phyloP scores from a whole-genome alignment of 2,329 filamentous ascomycete species.

The Aschersonia sp. region DNA sequence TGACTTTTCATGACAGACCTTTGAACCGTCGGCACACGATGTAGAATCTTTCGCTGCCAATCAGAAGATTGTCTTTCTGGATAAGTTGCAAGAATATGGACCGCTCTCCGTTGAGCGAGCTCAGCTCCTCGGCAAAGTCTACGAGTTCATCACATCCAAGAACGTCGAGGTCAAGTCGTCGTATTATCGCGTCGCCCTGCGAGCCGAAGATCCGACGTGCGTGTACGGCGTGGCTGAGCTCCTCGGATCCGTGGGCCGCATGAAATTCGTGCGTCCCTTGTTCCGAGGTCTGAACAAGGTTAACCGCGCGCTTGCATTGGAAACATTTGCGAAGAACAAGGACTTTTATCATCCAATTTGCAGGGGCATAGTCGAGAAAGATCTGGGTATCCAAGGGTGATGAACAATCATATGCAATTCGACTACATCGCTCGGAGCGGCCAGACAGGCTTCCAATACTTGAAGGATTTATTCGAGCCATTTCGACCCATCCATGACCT shows the following conservation, averaged over 20 bases:
- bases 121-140: conserved; percentile 57
- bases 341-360: conserved; percentile 97
- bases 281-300: conserved; percentile 63
- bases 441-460: too few species aligned
- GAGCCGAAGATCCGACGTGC: conserved; percentile 52
- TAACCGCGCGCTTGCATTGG: conserved; percentile 58
- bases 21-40: conserved; percentile 53
- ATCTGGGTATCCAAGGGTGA: conserved; percentile 34
- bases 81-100: conserved; percentile 51
- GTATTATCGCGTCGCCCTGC: conserved; percentile 67
- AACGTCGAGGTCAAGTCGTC: conserved; percentile 79
- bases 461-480: conserved; percentile 24
- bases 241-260: conserved; percentile 70
- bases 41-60: conserved; percentile 65
- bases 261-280: conserved; percentile 92
- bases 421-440: too few species aligned
- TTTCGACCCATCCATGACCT: conserved; percentile 21
- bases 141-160: conserved; percentile 57
- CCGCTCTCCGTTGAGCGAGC: conserved; percentile 52
- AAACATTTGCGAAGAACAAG: conserved; percentile 75
- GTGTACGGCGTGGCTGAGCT: conserved; percentile 60
- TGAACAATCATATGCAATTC: background rate
- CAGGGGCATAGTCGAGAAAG: conserved; percentile 72
- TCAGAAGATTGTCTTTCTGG: conserved; percentile 84
- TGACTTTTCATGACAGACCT: conserved; percentile 26